phyloP scores from a whole-genome alignment of 495 filamentous ascomycete genomes.

The Letharia columbiana region DNA sequence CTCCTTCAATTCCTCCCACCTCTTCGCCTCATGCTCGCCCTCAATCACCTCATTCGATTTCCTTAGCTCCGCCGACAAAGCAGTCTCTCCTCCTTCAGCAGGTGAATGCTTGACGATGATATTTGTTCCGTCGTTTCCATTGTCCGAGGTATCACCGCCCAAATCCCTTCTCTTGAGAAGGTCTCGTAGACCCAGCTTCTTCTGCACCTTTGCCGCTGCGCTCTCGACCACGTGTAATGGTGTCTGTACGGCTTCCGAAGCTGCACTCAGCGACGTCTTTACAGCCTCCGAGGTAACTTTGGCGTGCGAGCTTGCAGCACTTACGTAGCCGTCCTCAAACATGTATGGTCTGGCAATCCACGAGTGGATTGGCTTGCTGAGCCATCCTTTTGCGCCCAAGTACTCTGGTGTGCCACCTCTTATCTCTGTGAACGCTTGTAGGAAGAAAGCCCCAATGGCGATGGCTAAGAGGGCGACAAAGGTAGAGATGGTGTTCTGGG shows the following conservation, averaged over 20 bases:
- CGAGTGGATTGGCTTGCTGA: conserved; percentile 33
- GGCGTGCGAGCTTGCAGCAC: not conserved
- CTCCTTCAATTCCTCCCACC: conserved; percentile 57
- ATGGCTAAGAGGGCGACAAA: conserved; percentile 45
- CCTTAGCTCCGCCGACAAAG: conserved; percentile 18
- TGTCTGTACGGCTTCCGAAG: not conserved
- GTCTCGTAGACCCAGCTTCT: conserved; percentile 21
- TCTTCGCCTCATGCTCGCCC: conserved; percentile 36
- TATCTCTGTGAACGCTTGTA: conserved; percentile 61
- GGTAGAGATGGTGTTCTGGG: conserved; percentile 40
- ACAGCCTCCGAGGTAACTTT: not conserved
- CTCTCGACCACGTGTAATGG: conserved; percentile 6
- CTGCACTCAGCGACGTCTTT: conserved; percentile 7
- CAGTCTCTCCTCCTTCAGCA: conserved; percentile 23
- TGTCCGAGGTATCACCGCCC: conserved; percentile 6
- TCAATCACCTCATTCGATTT: not conserved
- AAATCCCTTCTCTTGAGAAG: conserved; percentile 18
- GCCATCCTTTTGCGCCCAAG: conserved; percentile 43
- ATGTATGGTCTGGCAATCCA: conserved; percentile 30
- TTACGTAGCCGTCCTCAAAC: conserved; percentile 19
- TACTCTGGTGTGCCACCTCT: conserved; percentile 51
- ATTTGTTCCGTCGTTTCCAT: conserved; percentile 15
- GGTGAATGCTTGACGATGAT: conserved; percentile 24
- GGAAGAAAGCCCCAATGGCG: conserved; percentile 48
- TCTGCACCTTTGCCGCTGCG: conserved; percentile 1